Conservation (phyloP, 306 rosid genomes). For the Boehmeria nivea region DNA sequence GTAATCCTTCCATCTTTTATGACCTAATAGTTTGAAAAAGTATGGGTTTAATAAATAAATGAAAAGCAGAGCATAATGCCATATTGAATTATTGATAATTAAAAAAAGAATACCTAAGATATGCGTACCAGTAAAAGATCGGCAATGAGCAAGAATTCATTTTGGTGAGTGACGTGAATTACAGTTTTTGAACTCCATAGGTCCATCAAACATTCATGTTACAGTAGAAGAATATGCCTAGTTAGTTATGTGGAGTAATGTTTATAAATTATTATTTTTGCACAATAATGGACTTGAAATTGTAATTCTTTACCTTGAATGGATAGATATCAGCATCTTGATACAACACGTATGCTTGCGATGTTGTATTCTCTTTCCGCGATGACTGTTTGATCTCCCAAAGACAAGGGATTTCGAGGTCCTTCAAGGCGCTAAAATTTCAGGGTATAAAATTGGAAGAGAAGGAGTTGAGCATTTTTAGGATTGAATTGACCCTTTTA, state of each 20-base stretch:
- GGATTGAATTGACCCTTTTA: too few species aligned
- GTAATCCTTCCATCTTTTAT: slow-evolving; percentile 67
- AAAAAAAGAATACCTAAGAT: not conserved
- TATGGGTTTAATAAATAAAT: not conserved
- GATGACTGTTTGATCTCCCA: slow-evolving; percentile 75
- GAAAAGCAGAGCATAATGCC: not conserved
- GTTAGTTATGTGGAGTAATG: too few species aligned
- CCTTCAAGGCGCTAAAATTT: too few species aligned
- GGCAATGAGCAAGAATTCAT: slow-evolving; percentile 72
- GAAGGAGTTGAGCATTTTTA: too few species aligned
- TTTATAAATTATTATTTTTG: too few species aligned
- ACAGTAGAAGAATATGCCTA: too few species aligned
- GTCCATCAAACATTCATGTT: slow-evolving; percentile 66
- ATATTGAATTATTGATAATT: not conserved
- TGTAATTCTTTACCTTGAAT: slow-evolving; percentile 51
- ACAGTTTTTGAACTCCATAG: slow-evolving; percentile 56
- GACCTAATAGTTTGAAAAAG: slow-evolving; percentile 30
- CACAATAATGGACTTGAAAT: not conserved
- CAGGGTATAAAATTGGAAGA: too few species aligned
- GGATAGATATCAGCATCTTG: slow-evolving; percentile 77
- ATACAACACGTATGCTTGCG: slow-evolving; percentile 69
- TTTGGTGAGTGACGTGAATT: slow-evolving; percentile 66
- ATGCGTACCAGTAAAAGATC: slow-evolving; percentile 67
- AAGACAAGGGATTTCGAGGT: slow-evolving; percentile 62
- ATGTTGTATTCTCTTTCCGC: slow-evolving; percentile 87